Evolutionary conservation across 2,329 filamentous ascomycete species (phyloP).

Genomic region (Aureobasidium sp.): DNA sequence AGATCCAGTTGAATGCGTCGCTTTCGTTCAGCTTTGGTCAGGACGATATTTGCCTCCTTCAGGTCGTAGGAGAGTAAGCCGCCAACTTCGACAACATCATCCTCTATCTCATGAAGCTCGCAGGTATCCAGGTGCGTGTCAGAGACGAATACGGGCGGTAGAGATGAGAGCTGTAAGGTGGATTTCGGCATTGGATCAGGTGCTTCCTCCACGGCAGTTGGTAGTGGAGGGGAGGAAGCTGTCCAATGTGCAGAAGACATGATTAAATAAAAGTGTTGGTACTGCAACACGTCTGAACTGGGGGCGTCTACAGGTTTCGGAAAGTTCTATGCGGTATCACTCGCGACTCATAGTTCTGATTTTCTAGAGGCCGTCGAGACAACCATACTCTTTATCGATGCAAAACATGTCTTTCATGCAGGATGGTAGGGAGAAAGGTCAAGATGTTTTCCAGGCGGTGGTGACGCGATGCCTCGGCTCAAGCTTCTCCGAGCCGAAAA

Average conservation of each 20-base stretch:
- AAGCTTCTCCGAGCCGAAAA: neutral
- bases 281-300: neutral
- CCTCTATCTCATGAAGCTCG: slow-evolving; percentile 56
- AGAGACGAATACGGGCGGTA: slow-evolving; percentile 66
- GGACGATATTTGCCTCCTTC: slow-evolving; percentile 61
- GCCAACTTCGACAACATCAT: slow-evolving; percentile 46
- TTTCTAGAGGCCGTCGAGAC: too few relatives aligned
- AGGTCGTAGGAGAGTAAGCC: slow-evolving; percentile 62
- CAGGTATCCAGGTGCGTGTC: slow-evolving; percentile 58
- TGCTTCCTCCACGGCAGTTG: neutral
- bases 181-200: neutral
- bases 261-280: neutral
- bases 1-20: slow-evolving; percentile 72
- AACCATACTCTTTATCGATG: neutral
- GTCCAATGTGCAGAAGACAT: slow-evolving; percentile 1
- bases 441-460: neutral
- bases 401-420: neutral
- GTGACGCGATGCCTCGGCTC: neutral
- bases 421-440: neutral
- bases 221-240: neutral
- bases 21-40: slow-evolving; percentile 64
- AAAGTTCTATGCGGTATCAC: too few relatives aligned
- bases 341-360: too few relatives aligned
- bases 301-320: too few relatives aligned
- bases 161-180: slow-evolving; percentile 31